Evolutionary conservation across 495 filamentous ascomycete genomes (phyloP).

Genomic region (Podospora conica): DNA sequence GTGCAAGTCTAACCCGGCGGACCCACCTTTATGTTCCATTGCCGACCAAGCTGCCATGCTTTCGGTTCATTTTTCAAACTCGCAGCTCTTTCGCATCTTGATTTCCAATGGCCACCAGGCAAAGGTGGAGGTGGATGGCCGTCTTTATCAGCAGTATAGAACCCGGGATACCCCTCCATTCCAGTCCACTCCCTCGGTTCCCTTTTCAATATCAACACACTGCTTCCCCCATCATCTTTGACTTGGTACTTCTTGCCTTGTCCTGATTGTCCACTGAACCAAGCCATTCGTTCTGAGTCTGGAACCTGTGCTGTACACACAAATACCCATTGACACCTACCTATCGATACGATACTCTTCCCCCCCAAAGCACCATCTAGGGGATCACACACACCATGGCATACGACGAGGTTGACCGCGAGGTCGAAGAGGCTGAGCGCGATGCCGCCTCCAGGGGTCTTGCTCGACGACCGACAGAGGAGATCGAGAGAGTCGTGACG

Average conservation of each 20-base stretch:
- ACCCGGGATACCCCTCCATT: slow-evolving; percentile 5
- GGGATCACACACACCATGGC: slow-evolving; percentile 16
- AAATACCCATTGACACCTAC: not conserved
- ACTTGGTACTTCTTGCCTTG: not conserved
- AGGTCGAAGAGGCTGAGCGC: slow-evolving; percentile 45
- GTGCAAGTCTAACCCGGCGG: not conserved
- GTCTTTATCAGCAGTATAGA: not conserved
- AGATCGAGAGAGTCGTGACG: slow-evolving; percentile 46
- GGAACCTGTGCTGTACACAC: not conserved
- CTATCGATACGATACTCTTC: not conserved
- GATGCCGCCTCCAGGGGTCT: slow-evolving; percentile 27
- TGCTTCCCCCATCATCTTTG: not conserved
- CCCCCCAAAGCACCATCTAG: too few species aligned
- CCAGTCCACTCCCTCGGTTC: not conserved
- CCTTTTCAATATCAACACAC: not conserved
- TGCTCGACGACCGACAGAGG: slow-evolving; percentile 30
- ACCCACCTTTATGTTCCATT: not conserved
- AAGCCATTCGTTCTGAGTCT: not conserved
- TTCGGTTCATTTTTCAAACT: not conserved
- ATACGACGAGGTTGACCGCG: slow-evolving; percentile 48
- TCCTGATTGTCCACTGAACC: not conserved
- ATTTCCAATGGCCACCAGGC: not conserved
- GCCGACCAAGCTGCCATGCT: not conserved
- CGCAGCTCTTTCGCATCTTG: not conserved
- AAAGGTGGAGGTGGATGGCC: not conserved